A percentile compares a stretch with the other conserved stretches of the same genome.
These are phyloP conservation scores for Candida jianshihensis DNA, from an alignment of 805 yeast species.

Conservation along the genomic window DNA sequence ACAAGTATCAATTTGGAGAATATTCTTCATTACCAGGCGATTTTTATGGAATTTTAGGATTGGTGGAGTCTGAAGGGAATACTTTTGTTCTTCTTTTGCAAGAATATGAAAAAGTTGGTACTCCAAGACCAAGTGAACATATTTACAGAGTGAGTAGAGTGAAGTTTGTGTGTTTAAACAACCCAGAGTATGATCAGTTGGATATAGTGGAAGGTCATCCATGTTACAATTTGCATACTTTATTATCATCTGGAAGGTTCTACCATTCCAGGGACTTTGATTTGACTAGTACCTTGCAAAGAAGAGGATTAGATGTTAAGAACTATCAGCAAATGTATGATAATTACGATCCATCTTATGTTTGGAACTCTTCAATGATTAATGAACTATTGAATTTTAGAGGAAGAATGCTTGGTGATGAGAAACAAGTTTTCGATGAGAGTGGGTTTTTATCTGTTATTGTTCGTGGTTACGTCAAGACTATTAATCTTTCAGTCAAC, in stretches of 20 bases:
- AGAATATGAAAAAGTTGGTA: conserved; percentile 46
- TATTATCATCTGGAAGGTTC: conserved; percentile 70
- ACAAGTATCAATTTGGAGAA: neutral
- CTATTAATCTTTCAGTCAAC: conserved; percentile 30
- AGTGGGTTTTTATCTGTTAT: conserved; percentile 73
- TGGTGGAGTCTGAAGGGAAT: conserved; percentile 45
- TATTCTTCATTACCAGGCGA: conserved; percentile 28
- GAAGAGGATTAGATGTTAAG: conserved; percentile 44
- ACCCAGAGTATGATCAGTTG: conserved; percentile 43
- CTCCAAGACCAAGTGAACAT: conserved; percentile 47
- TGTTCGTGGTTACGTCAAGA: conserved; percentile 88
- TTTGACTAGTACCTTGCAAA: conserved; percentile 73
- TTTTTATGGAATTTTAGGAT: conserved; percentile 55
- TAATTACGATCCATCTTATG: conserved; percentile 65
- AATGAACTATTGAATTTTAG: conserved; percentile 70
- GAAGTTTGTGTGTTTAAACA: conserved; percentile 57
- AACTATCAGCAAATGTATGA: conserved; percentile 29
- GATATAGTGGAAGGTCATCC: conserved; percentile 53
- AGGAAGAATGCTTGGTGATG: conserved; percentile 53
- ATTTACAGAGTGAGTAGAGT: conserved; percentile 51
- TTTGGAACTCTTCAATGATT: conserved; percentile 90
- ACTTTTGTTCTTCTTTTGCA: conserved; percentile 56
- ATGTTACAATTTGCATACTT: conserved; percentile 65
- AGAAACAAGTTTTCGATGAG: conserved; percentile 52
- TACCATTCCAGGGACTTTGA: conserved; percentile 89